Evolutionary conservation across 257 asterid genomes (phyloP).

Genomic region (Ophiorrhiza pumila): DNA sequence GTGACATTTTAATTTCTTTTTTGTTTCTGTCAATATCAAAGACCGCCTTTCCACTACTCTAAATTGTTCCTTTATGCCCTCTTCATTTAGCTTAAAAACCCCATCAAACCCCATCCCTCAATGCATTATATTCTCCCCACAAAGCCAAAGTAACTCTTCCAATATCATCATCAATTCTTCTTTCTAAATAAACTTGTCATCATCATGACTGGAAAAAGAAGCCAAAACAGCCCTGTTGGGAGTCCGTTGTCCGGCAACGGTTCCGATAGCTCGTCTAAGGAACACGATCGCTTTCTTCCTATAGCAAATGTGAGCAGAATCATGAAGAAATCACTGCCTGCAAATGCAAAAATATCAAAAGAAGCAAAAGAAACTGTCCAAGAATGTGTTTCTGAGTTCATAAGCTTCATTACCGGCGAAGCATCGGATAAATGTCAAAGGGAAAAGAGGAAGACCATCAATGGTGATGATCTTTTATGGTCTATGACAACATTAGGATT

Average conservation of each 20-base stretch:
- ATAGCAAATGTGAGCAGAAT: conserved; percentile 25
- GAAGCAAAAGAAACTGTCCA: conserved; percentile 25
- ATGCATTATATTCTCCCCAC: conserved; percentile 1
- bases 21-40: conserved; percentile 3
- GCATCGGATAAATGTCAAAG: conserved; percentile 28
- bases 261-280: conserved; percentile 11
- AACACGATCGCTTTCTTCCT: conserved; percentile 22
- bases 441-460: conserved; percentile 28
- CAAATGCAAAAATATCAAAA: conserved; percentile 22
- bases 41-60: conserved; percentile 25
- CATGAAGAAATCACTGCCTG: conserved; percentile 26
- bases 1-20: not conserved
- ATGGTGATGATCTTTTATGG: conserved; percentile 28
- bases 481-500: conserved; percentile 27
- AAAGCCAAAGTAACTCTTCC: not conserved
- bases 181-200: not conserved
- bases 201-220: conserved; percentile 15
- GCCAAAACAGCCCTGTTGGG: conserved; percentile 11
- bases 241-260: conserved; percentile 19
- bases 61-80: conserved; percentile 7
- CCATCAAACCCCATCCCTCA: not conserved
- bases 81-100: not conserved
- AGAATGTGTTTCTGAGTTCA: conserved; percentile 30
- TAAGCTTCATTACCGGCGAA: conserved; percentile 27
- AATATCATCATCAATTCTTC: not conserved